These are phyloP conservation scores for Sisymbrium irio DNA, from an alignment of 345 rosid species.

Conservation along the genomic window DNA sequence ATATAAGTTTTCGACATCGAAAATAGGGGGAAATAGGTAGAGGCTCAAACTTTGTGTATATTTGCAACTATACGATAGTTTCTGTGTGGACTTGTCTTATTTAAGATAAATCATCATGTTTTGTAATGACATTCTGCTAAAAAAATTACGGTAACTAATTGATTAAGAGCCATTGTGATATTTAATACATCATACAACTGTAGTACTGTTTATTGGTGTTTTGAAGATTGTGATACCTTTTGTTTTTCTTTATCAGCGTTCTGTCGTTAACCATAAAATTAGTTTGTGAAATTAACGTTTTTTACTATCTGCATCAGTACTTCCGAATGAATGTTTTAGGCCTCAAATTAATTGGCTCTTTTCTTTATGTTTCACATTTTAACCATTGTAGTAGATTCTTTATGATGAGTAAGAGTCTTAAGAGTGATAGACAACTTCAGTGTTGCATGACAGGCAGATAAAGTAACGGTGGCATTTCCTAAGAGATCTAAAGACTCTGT, in stretches of 20 bases:
- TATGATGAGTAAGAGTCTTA: background rate
- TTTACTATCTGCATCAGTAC: slow-evolving; percentile 1
- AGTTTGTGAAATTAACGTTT: background rate
- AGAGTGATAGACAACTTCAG: slow-evolving; percentile 2
- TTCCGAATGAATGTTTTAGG: background rate
- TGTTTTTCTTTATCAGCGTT: background rate
- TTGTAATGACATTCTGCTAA: background rate
- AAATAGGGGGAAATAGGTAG: too few relatives aligned
- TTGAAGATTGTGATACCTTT: background rate
- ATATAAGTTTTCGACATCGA: too few relatives aligned
- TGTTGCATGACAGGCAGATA: slow-evolving; percentile 63
- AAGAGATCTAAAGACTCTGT: slow-evolving; percentile 90
- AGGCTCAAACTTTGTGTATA: too few relatives aligned
- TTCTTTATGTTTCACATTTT: background rate
- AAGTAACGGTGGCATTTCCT: slow-evolving; percentile 81
- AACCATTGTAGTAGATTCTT: background rate
- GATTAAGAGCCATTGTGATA: background rate
- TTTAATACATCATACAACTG: background rate
- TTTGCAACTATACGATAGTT: too few relatives aligned
- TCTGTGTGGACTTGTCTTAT: too few relatives aligned
- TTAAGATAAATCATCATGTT: too few relatives aligned
- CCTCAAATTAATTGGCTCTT: background rate
- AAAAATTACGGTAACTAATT: background rate
- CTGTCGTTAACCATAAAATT: background rate
- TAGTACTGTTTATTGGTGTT: background rate